These are phyloP conservation scores for Rubia occidens DNA, from an alignment of 305 asterid species.

Conservation along the genomic window DNA sequence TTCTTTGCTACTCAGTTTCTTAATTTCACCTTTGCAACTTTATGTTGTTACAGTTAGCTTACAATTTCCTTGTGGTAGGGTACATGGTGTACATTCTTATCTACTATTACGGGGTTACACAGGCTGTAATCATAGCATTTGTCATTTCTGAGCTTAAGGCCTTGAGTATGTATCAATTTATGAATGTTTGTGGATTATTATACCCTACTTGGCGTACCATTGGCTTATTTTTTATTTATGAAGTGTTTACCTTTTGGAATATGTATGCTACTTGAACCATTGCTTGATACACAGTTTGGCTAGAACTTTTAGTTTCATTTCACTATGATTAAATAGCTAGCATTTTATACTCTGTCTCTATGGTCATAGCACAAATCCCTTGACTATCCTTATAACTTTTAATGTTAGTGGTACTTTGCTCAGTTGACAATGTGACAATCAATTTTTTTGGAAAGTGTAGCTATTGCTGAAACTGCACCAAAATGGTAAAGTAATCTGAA, in stretches of 20 bases:
- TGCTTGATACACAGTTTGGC: background rate
- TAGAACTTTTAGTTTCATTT: background rate
- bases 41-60: background rate
- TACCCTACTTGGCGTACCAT: background rate
- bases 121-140: background rate
- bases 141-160: background rate
- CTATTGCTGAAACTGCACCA: background rate
- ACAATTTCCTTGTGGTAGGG: background rate
- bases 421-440: background rate
- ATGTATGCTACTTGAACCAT: background rate
- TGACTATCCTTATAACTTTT: background rate
- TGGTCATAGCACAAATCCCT: background rate
- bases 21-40: background rate
- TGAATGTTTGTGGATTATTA: background rate
- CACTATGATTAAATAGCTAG: background rate
- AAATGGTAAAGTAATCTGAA: background rate
- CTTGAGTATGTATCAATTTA: background rate
- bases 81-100: background rate
- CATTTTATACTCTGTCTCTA: background rate
- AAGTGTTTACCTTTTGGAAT: background rate
- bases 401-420: background rate
- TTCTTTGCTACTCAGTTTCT: background rate
- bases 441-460: background rate
- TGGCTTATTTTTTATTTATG: background rate
- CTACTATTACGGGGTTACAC: background rate